Evolutionary conservation across 345 rosid species (phyloP).

Genomic region (Excoecaria cochinchinensis): DNA sequence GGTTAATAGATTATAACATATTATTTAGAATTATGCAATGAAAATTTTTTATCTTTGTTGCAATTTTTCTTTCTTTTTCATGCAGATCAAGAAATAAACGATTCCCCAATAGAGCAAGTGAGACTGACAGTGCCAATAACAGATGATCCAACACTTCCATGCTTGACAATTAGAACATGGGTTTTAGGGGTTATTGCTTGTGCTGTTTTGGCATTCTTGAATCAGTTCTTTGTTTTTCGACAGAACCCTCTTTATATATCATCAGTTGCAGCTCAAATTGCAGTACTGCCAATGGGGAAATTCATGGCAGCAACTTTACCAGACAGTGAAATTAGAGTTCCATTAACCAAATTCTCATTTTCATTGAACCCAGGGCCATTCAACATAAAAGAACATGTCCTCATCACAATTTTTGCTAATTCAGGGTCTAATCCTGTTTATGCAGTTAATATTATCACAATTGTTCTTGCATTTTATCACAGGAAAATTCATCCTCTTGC

Average conservation of each 20-base stretch:
- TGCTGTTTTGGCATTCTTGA: constrained; percentile 34
- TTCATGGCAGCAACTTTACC: constrained; percentile 46
- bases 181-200: constrained; percentile 38
- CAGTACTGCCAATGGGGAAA: constrained; percentile 38
- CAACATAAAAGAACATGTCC: constrained; percentile 55
- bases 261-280: constrained; percentile 46
- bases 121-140: constrained; percentile 40
- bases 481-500: constrained; percentile 30
- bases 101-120: constrained; percentile 50
- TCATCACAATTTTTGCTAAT: constrained; percentile 52
- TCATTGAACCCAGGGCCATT: constrained; percentile 61
- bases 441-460: constrained; percentile 44
- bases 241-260: constrained; percentile 37
- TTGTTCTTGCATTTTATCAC: constrained; percentile 41
- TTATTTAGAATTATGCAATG: too few relatives aligned
- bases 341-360: constrained; percentile 40
- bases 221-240: constrained; percentile 50
- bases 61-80: background rate
- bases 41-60: too few relatives aligned
- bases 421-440: constrained; percentile 40
- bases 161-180: constrained; percentile 55
- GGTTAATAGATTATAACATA: too few relatives aligned
- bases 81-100: constrained; percentile 36
- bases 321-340: constrained; percentile 23
- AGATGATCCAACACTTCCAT: constrained; percentile 47